Evolutionary conservation across 2,329 filamentous ascomycete species (phyloP), one percentile per base, ranked within the genome.

Genomic region (Ophiostoma australiae): DNA sequence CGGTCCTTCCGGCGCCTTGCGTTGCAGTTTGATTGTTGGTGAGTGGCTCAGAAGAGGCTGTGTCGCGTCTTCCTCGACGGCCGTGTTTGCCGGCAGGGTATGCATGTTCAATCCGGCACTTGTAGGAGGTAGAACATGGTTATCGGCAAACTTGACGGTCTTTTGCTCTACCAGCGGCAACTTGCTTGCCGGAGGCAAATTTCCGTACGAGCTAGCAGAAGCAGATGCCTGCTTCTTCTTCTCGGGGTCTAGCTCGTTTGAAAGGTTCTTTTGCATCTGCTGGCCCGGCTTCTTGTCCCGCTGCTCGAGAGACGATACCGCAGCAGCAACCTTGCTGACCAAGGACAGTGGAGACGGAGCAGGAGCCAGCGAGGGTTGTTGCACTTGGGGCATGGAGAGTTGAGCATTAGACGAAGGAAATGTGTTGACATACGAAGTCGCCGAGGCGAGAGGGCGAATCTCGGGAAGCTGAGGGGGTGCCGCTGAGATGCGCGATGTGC

Each of bases 391-490:
- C 20, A 69, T 39, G 7, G 58, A 71, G 72, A 73, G 69, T 73
- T 55, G 15, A 13, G 39, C 35, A 37, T 66, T 35, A 63, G 58
- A 63, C 27, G 27, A 33, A 63, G 58, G 33, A 20, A 33, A 63
- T 7, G 11, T 13, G 33, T 27, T 61, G 80, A 89, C 87, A 82
- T 89, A 89, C 86, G 84, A 82, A 77, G 82, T 80, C 71, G 76
- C 75, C 73, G 82, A 80, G 80, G 81, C 76, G 63, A 80, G 73
- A 41, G 84, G 80, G 67, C 88, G 71, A 13, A 73, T 73, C 67
- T 72, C 69, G 6, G 65, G 69, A 8, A 70, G 69, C 69, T 71
- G 70, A n/a, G 73, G 70, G 20, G 73, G 52, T 20, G 35, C 67
- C 4, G 68, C 41, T 3, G 71, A 20, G 35, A 69, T 61, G 67